phyloP scores from a whole-genome alignment of 208 protist genomes.

The Leishmania braziliensis region DNA sequence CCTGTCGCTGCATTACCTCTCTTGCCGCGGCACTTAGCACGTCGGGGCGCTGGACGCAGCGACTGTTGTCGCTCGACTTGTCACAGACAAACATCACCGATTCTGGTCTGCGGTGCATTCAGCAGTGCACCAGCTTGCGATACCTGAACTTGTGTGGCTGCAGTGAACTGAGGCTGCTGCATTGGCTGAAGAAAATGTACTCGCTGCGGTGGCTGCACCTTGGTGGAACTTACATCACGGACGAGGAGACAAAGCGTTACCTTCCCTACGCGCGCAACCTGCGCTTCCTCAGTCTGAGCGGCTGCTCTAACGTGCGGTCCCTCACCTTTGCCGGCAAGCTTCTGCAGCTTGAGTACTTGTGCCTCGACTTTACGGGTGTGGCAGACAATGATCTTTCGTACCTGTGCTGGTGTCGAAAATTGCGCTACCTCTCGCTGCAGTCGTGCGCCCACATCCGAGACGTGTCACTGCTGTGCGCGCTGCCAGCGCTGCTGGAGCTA shows the following conservation, averaged over 20 bases:
- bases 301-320: conserved; percentile 39
- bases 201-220: conserved; percentile 51
- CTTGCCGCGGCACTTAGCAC: conserved; percentile 16
- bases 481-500: conserved; percentile 49
- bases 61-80: conserved; percentile 47
- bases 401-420: conserved; percentile 24
- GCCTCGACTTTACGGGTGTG: conserved; percentile 50
- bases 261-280: conserved; percentile 25
- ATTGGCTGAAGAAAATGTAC: conserved; percentile 37
- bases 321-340: conserved; percentile 36
- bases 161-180: conserved; percentile 31
- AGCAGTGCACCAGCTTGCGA: conserved; percentile 38
- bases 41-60: conserved; percentile 13
- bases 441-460: conserved; percentile 48
- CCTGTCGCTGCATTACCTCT: conserved; percentile 33
- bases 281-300: conserved; percentile 49
- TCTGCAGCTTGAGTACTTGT: conserved; percentile 42
- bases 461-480: conserved; percentile 23
- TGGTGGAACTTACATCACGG: conserved; percentile 43
- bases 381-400: conserved; percentile 37
- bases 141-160: conserved; percentile 61
- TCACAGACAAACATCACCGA: conserved; percentile 48
- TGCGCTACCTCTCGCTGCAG: conserved; percentile 53
- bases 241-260: conserved; percentile 29
- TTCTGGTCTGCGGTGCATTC: conserved; percentile 28